A percentile compares a stretch with the other conserved stretches of the same genome.
Conservation (phyloP, 257 asterid genomes). For the Jaltomata sinuosa region DNA sequence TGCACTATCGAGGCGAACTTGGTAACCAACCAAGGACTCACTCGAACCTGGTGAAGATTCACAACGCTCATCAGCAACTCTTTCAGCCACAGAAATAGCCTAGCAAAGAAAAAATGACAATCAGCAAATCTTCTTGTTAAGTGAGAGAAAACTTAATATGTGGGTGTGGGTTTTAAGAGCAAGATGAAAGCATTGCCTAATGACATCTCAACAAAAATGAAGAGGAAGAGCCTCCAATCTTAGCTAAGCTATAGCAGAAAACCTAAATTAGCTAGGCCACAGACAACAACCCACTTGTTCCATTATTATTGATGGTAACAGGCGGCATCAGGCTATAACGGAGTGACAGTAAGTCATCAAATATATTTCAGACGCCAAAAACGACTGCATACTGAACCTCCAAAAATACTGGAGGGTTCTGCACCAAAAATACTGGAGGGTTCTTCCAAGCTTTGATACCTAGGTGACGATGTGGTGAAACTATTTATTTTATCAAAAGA, state of each 20-base stretch:
- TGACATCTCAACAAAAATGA: background rate
- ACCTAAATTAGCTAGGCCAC: background rate
- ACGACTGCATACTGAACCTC: background rate
- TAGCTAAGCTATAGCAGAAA: background rate
- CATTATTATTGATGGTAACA: background rate
- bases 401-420: background rate
- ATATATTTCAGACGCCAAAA: background rate
- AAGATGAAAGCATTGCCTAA: background rate
- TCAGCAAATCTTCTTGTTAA: background rate
- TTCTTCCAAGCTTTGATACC: too few species aligned
- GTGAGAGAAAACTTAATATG: background rate
- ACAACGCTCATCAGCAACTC: slow-evolving; percentile 95
- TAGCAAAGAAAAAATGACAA: slow-evolving; percentile 13
- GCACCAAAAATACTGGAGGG: too few species aligned
- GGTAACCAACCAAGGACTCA: slow-evolving; percentile 92
- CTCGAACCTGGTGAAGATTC: slow-evolving; percentile 89
- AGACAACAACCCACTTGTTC: background rate
- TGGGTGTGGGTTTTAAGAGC: background rate
- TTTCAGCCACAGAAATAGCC: slow-evolving; percentile 96
- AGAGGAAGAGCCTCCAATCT: background rate
- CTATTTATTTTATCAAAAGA: too few species aligned
- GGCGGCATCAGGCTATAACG: background rate
- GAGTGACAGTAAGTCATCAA: background rate
- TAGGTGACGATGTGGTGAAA: too few species aligned
- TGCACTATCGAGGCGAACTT: slow-evolving; percentile 96